Evolutionary conservation across 129 eudicot genomes (phyloP), one percentile per base, ranked within the genome.

Genomic region (Oenanthe sinensis): DNA sequence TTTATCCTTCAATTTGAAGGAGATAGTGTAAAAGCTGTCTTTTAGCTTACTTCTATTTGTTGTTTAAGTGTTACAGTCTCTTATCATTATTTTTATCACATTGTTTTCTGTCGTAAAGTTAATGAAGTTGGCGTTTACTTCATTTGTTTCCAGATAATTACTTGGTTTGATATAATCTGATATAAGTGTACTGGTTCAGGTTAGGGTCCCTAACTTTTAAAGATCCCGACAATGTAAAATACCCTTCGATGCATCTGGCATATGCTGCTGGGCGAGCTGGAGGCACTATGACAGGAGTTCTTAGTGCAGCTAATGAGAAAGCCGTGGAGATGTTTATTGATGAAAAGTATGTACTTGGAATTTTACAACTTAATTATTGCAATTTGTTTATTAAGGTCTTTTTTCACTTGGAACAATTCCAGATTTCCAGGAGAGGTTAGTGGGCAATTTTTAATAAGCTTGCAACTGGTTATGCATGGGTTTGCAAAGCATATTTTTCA

Each of bases 271-370:
- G 99, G 39, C 87, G 97, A 79, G 95, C 97, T 55, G 97, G 99
- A 24, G 97, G 97, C 72, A 96, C 99, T 19, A 96, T 96, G 99
- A 96, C 99, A 3, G 97, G 97, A 36, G 99, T 96, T 82, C 94
- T 92, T 75, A 92, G 97, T 78, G 99, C 97, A 54, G 99, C 97
- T 72, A 95, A 95, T 73, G 97, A 91, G 86, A 95, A 95, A 86
- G 97, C 99, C 20, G 97, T 96, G 33, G 97, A 96, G 82, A 79
- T 96, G 97, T 96, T 96, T 80, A 86, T 96, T 44, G 87, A 87
- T 76, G 97, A 96, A 78, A 87, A 92, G 99, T 96, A 83, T 28
- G 95, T 82, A 3, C 3, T 19, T 71, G 43, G 13, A 37, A 42
- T 74, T 46, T 37, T 26, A 65, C 44, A 11, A 42, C 20, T 22